A percentile compares a stretch with the other conserved stretches of the same genome.
Evolutionary conservation across 352 stramenopile genomes (phyloP).

Genomic region (Nothophytophthora sp.): DNA sequence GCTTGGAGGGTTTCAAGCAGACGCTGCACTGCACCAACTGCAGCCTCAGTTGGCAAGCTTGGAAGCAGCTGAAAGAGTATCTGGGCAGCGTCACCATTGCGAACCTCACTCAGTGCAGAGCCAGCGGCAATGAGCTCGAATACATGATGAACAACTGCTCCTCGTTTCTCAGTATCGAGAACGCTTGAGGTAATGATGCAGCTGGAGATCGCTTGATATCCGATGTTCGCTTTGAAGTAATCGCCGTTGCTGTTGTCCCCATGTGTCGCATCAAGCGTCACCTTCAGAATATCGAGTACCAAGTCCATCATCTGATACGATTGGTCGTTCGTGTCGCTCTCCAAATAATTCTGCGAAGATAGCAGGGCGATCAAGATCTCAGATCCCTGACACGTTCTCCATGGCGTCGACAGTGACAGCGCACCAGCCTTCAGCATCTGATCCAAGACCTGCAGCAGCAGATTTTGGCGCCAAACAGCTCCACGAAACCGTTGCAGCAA

Average conservation of each 20-base stretch:
- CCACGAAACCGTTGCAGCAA: slow-evolving; percentile 47
- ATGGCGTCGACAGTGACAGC: slow-evolving; percentile 39
- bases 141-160: slow-evolving; percentile 44
- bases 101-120: slow-evolving; percentile 47
- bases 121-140: slow-evolving; percentile 61
- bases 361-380: slow-evolving; percentile 62
- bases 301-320: slow-evolving; percentile 48
- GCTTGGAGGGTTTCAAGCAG: slow-evolving; percentile 49
- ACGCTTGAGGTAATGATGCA: slow-evolving; percentile 59
- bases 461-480: slow-evolving; percentile 27
- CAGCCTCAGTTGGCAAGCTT: slow-evolving; percentile 24
- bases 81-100: slow-evolving; percentile 55
- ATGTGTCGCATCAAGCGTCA: slow-evolving; percentile 41
- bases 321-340: slow-evolving; percentile 17
- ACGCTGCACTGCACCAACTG: slow-evolving; percentile 31
- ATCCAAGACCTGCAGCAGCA: slow-evolving; percentile 46
- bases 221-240: slow-evolving; percentile 45
- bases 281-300: slow-evolving; percentile 48
- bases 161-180: slow-evolving; percentile 34
- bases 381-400: slow-evolving; percentile 55
- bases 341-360: slow-evolving; percentile 46
- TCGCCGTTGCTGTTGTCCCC: slow-evolving; percentile 25
- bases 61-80: slow-evolving; percentile 56
- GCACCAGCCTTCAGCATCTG: slow-evolving; percentile 43
- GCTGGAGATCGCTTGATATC: slow-evolving; percentile 52